Percentiles rank a stretch among this genome's conserved stretches.
Conservation (phyloP, 2,329 filamentous ascomycete genomes). For the Aureobasidium sp. region DNA sequence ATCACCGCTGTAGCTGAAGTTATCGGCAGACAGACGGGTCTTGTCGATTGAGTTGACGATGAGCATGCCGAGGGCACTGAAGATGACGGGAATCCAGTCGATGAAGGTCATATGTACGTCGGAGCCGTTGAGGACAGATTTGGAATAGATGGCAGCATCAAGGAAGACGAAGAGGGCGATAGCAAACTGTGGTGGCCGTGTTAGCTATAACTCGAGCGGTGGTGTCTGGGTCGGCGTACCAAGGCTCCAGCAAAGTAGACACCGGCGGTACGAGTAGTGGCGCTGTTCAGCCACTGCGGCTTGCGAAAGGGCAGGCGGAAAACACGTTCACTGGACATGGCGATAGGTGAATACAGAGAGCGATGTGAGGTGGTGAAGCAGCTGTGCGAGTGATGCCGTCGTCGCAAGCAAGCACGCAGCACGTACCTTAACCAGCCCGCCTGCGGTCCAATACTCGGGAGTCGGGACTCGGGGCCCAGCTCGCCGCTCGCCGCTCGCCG, state of each 20-base stretch:
- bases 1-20: slow-evolving; percentile 57
- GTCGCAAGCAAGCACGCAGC: not conserved
- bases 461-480: too few relatives aligned
- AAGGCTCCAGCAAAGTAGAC: slow-evolving; percentile 61
- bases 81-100: slow-evolving; percentile 67
- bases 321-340: slow-evolving; percentile 48
- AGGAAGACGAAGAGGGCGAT: slow-evolving; percentile 64
- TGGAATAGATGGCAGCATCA: slow-evolving; percentile 58
- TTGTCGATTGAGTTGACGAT: slow-evolving; percentile 69
- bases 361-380: not conserved
- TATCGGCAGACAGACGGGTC: slow-evolving; percentile 56
- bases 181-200: slow-evolving; percentile 50
- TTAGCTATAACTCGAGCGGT: not conserved
- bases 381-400: not conserved
- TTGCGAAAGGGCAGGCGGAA: slow-evolving; percentile 55
- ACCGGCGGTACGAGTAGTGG: slow-evolving; percentile 55
- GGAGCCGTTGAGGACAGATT: slow-evolving; percentile 54
- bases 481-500: not conserved
- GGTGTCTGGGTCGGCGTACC: slow-evolving; percentile 38
- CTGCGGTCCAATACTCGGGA: not conserved
- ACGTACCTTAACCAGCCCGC: too few relatives aligned
- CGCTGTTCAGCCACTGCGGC: slow-evolving; percentile 60
- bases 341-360: slow-evolving; percentile 4
- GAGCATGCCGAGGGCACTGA: slow-evolving; percentile 62
- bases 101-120: slow-evolving; percentile 61